Evolutionary conservation across 2,329 filamentous ascomycete genomes (phyloP), one percentile per base, ranked within the genome.

Genomic region (Fusarium sp.): DNA sequence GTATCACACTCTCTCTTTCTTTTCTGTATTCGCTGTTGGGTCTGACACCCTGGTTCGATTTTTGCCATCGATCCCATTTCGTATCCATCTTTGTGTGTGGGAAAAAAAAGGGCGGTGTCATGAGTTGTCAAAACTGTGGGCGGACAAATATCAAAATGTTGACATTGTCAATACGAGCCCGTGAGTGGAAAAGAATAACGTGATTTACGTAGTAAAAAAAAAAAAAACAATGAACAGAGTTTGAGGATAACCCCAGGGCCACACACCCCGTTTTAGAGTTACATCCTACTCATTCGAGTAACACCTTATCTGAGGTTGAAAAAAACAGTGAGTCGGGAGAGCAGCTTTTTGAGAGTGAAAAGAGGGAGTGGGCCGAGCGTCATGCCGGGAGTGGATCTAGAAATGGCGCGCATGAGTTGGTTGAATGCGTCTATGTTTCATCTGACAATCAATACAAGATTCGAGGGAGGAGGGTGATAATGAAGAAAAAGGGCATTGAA

Each of bases 291-390:
- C 45, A 63, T 72, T 59, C 18, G 60, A 76, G 65, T 71, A 66
- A 71, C 64, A 69, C 66, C 75, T 77, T 77, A 77, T 77, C 75
- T 77, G 67, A 73, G 67, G 70, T 60, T 47, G 42, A 24, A 11
- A 24, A n/a, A n/a, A 18, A 18, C n/a, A 42, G 20, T 42, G 40
- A 42, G 40, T 42, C 20, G 40, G 22, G 37, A 20, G 38, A 20
- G 40, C 22, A 22, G 24, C n/a, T 20, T 42, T 42, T 45, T 67
- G 59, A 31, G n/a, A 59, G 40, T 27, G 29, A 37, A 27, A 45
- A 52, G 40, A 52, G 64, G 37, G 50, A 71, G 59, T 71, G 67
- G 20, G 2, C 1, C 14, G 2, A 14, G 18, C 6, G 29, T 47
- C 6, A 5, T 2, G 4, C 10, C 10, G 71, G 70, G 3, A 47